Evolutionary conservation across 164 flowering plant species (phyloP), one percentile per base, ranked within the genome.

Genomic region (Stephania cephalantha): DNA sequence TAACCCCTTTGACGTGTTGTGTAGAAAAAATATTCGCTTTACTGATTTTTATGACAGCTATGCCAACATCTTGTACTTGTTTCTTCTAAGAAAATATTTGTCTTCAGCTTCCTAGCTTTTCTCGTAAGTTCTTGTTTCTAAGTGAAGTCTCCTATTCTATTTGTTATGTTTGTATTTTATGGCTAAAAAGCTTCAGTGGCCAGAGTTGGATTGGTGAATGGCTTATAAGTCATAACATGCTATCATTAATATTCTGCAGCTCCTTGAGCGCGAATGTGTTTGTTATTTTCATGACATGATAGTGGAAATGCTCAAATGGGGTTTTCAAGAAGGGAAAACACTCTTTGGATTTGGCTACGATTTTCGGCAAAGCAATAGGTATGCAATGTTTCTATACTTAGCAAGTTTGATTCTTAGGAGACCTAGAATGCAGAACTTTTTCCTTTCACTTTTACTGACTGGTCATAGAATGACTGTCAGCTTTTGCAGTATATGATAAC

Each of bases 311-410:
- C 83, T 78, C 74, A 86, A 84, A 15, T 96, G 99, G 99, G 99
- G 99, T 67, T 96, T 90, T 74, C 85, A 91, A 79, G 99, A 96
- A 81, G 99, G 99, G 11, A 88, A 85, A 81, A 94, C 99, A 3
- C 90, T 96, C 29, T 96, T 96, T 88, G 99, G 99, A 1, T 96
- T 96, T 84, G 99, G 99, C 52, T 95, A 95, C 87, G 99, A 95
- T 88, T 95, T 95, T 68, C 97, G 98, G 25, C 99, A 96, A 82
- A 96, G 98, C 77, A 94, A 96, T 82, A 90, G 99, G 99, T 92
- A 85, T 70, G 64, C 53, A 5, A 29, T 61, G 3, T 25, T 67
- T 73, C 46, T 25, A n/a, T 50, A 10, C 55, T 61, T 17, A 61
- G 42, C 4, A 35, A 35, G 42, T 35, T 35, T 35, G 42, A 35